Evolutionary conservation across 495 filamentous ascomycete genomes (phyloP).

Genomic region (Cercophora samala): DNA sequence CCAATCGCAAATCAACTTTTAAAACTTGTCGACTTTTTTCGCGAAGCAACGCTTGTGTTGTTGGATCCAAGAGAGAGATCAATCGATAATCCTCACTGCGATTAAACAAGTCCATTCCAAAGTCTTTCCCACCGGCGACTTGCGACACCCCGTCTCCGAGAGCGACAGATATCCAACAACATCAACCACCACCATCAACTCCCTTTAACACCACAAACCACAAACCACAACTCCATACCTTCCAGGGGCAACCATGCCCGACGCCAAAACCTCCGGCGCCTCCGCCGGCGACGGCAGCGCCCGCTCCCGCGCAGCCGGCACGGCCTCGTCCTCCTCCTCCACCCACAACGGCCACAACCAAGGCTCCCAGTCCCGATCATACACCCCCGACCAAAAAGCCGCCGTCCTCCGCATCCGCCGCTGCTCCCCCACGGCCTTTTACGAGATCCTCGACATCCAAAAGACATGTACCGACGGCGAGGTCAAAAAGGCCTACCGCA

Average conservation of each 20-base stretch:
- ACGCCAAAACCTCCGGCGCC: conserved; percentile 66
- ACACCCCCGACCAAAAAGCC: conserved; percentile 82
- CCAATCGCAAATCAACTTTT: not conserved
- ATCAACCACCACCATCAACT: not conserved
- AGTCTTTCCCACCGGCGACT: not conserved
- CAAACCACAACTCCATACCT: not conserved
- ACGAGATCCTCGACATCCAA: conserved; percentile 72
- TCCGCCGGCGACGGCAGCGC: conserved; percentile 22
- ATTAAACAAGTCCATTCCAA: too few relatives aligned
- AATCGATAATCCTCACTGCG: not conserved
- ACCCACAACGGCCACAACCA: conserved; percentile 77
- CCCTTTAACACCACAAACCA: not conserved
- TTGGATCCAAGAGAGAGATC: not conserved
- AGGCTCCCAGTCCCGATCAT: conserved; percentile 86
- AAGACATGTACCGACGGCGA: conserved; percentile 68
- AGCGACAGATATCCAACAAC: not conserved
- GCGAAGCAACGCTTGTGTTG: not conserved
- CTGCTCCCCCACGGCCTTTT: conserved; percentile 83
- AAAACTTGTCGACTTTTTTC: not conserved
- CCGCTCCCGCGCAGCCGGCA: conserved; percentile 56
- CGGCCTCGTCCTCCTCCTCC: too few relatives aligned
- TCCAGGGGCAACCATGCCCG: conserved; percentile 58
- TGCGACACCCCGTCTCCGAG: not conserved
- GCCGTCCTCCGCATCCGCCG: conserved; percentile 82
- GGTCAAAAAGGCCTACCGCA: conserved; percentile 94